Evolutionary conservation across 352 stramenopile species (phyloP), one percentile per base, ranked within the genome.

Genomic region (Globisporangium lucens): DNA sequence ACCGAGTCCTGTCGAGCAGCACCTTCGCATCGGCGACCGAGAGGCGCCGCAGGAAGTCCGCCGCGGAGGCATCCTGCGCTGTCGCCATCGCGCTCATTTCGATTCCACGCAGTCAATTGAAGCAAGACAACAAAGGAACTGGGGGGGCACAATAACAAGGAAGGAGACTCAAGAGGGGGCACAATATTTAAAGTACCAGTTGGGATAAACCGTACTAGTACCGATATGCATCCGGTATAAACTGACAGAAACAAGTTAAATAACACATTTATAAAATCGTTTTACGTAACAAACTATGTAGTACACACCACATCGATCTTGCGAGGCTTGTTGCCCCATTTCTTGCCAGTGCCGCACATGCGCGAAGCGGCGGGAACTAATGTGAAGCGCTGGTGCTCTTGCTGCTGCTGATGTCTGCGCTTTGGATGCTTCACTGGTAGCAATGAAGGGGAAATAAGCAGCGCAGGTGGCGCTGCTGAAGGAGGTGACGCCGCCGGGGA

Each of bases 21-120:
- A 94, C 82, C 67, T 95, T 93, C 6, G 87, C 89, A 59, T 95
- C 89, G 15, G 87, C 89, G 6, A 96, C 79, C 2, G 89, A 94
- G 56, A 94, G 73, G 9, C 84, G 82, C 17, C 85, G 81, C 64
- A 96, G 69, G 68, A 95, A 93, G 38, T 90, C 87, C 13, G 80
- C 20, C 24, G 43, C 56, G 5, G 47, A 33, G 33, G 13, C 65
- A 36, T 56, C 49, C 35, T 55, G 43, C 41, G 22, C 51, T 17
- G 27, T 58, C 27, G 38, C 51, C 51, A 29, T 78, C 59, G 41
- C 13, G 17, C 58, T 63, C 58, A 63, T 63, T 51, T 63, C n/a
- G 57, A 43, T 38, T 27, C 15, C 22, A 46, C 38, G 2, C 35
- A 38, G 9, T 10, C 36, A 6, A 46, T 46, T 46, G 38, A 43